phyloP scores from a whole-genome alignment of 2,329 filamentous ascomycete species.

The Epichloe scottii region DNA sequence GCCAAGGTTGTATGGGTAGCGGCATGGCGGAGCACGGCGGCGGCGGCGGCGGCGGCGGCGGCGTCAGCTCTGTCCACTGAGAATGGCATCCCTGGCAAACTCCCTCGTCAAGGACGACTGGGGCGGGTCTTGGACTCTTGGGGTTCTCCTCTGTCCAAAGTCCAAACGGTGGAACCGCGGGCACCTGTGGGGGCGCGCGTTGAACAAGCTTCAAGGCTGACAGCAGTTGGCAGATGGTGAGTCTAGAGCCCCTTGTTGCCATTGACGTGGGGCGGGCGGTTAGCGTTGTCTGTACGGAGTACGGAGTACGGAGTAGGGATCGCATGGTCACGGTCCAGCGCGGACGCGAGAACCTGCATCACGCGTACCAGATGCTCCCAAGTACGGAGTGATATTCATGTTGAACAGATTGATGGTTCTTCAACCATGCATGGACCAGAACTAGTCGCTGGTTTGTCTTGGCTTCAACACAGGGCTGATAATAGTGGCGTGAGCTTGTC shows the following conservation, averaged over 20 bases:
- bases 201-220: background rate
- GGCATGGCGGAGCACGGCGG: constrained; percentile 4
- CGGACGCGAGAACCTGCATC: constrained; percentile 7
- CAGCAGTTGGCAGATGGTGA: background rate
- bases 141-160: background rate
- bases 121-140: background rate
- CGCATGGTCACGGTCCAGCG: constrained; percentile 7
- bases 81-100: constrained; percentile 7
- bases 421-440: background rate
- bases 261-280: constrained; percentile 3
- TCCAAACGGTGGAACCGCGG: constrained; percentile 5
- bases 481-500: background rate
- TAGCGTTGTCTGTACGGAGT: constrained; percentile 10
- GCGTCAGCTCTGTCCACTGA: constrained; percentile 8
- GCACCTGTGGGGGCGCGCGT: background rate
- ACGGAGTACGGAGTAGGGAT: no score
- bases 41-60: constrained; percentile 9
- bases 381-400: background rate
- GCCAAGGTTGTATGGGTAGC: background rate
- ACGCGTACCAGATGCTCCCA: background rate
- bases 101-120: constrained; percentile 8
- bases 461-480: background rate
- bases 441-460: background rate
- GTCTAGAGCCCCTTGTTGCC: constrained; percentile 8
- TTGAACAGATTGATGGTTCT: no score